phyloP scores from a whole-genome alignment of 1,139 yeast genomes.

The Candida neerlandica region DNA sequence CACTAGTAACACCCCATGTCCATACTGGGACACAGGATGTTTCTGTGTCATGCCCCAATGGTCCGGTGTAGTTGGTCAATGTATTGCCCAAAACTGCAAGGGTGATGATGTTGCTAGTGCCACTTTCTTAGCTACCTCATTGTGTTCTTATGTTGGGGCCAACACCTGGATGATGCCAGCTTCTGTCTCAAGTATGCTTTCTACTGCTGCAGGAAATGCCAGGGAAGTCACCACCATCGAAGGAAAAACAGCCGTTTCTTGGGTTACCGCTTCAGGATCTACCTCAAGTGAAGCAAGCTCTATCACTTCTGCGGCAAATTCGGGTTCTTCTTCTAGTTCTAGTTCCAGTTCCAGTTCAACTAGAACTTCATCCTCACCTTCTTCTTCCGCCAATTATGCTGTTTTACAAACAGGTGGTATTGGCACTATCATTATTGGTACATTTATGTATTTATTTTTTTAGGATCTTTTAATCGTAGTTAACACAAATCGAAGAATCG shows the following conservation, averaged over 20 bases:
- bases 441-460: slow-evolving; percentile 11
- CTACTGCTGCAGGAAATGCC: slow-evolving; percentile 28
- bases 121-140: slow-evolving; percentile 41
- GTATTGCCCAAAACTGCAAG: slow-evolving; percentile 31
- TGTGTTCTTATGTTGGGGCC: slow-evolving; percentile 48
- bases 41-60: slow-evolving; percentile 38
- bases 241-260: slow-evolving; percentile 15
- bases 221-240: slow-evolving; percentile 17
- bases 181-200: slow-evolving; percentile 34
- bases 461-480: slow-evolving; percentile 1
- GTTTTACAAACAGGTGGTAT: slow-evolving; percentile 16
- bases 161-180: slow-evolving; percentile 41
- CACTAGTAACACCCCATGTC: slow-evolving; percentile 35
- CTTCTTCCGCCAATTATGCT: slow-evolving; percentile 10
- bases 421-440: slow-evolving; percentile 13
- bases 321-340: slow-evolving; percentile 6
- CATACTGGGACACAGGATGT: slow-evolving; percentile 43
- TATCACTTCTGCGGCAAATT: not conserved
- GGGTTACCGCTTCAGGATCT: slow-evolving; percentile 17
- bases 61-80: slow-evolving; percentile 29
- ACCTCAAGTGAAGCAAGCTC: slow-evolving; percentile 14
- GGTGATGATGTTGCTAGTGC: slow-evolving; percentile 41
- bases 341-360: slow-evolving; percentile 10
- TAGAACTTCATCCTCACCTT: slow-evolving; percentile 10
- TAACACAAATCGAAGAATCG: too few species aligned